Evolutionary conservation across 2,329 filamentous ascomycete species (phyloP), one percentile per base, ranked within the genome.

Genomic region (Talaromyces sp.): DNA sequence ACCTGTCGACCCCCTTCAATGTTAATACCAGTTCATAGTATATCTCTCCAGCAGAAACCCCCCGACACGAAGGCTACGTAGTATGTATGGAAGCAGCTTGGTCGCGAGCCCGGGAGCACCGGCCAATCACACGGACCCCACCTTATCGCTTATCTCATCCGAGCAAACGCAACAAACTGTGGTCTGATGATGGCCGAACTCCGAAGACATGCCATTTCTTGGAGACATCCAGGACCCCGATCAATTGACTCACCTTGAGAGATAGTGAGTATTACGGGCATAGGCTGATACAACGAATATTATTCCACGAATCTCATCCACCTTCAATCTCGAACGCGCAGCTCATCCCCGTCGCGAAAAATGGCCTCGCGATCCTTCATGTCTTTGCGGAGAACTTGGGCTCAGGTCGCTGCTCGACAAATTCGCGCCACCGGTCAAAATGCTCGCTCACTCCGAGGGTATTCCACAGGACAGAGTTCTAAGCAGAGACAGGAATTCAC

Each of bases 351-450:
- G 43, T 56, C 49, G 47, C 51, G 22, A 44, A 65, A 56, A 36
- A 74, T 73, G 70, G 65, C 66, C 53, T 67, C 61, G 43, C 69
- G 66, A 57, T 59, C 65, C 53, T 67, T 65, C 59, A 62, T 66
- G 56, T 59, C 67, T 68, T 62, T 73, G 41, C 63, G 67, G 62
- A 69, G 70, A 62, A 66, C 69, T 27, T 51, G 72, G 11, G 52
- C 52, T 42, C 70, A 66, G 27, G 33, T 67, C 45, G 56, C 63
- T 41, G 41, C 64, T 49, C 60, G 55, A 47, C 61, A 49, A 33
- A 52, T 52, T 61, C 66, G 61, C 49, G 56, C 54, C 43, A 47
- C 57, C 16, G 30, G 54, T 46, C 60, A 55, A 33, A 56, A 54
- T 14, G 46, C 60, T 37, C 54, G 59, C n/a, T 56, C 63, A 7